Base-by-base conservation (phyloP, 202 grass and related monocot species). In the Schoenoplectus tabernaemontani region DNA sequence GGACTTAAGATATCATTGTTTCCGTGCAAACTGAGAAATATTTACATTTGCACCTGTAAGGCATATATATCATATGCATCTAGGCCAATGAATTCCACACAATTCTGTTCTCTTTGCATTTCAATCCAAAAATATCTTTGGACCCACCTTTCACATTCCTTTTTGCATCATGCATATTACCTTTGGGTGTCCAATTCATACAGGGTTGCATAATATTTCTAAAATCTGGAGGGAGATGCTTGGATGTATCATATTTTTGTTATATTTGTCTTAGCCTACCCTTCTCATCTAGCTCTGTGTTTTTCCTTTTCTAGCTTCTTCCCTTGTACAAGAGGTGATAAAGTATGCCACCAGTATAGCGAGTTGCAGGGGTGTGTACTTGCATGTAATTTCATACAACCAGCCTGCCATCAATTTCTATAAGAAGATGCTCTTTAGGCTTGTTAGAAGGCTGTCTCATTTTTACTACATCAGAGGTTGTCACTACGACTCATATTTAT, bases 331-430 rank as follows among this genome's bases (percentile, higher is more conserved):
- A 28, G 96, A 98, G 85, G 96, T 95, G 82, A 90, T 92, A 84
- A 98, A 98, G 84, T 94, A 98, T 85, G 89, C 96, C 36, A 78
- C 83, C 46, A 98, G 89, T 66, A 92, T 98, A 84, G 80, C 84
- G 20, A 89, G 82, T 83, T 98, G 96, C 86, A 89, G 88, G 79
- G 96, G 87, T 77, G 90, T 98, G 58, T 98, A 98, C 84, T 87
- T 98, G 59, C 95, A 98, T 94, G 91, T 98, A 82, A 95, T 98
- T 83, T 92, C 95, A 24, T 98, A 95, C 69, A 98, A 98, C 76
- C 92, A 89, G 54, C 95, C 89, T 83, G 95, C 95, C 36, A 98
- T 98, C 59, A 90, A 74, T 72, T 98, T 98, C 81, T 98, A 98
- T 81, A 92, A 95, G 79, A 98, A 98, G 85, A 98, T 95, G 95